phyloP scores from a whole-genome alignment of 495 filamentous ascomycete species.

The Usnea hakonensis region DNA sequence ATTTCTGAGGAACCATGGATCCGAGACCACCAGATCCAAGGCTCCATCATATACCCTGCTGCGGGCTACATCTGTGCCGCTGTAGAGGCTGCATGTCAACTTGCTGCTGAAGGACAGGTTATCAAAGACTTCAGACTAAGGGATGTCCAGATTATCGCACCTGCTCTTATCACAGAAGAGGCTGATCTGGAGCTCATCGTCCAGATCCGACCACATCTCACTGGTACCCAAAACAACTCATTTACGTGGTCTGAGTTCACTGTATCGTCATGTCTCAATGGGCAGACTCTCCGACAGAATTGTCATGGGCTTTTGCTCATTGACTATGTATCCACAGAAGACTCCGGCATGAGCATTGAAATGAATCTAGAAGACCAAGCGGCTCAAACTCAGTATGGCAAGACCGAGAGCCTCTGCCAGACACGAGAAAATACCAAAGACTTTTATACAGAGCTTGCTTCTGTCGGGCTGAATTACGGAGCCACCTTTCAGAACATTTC shows the following conservation, averaged over 20 bases:
- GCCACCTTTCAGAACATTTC: slow-evolving; percentile 31
- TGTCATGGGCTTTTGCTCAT: slow-evolving; percentile 16
- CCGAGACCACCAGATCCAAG: slow-evolving; percentile 29
- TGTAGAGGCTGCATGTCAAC: slow-evolving; percentile 33
- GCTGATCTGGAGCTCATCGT: slow-evolving; percentile 12
- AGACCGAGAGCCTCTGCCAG: slow-evolving; percentile 14
- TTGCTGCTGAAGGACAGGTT: slow-evolving; percentile 9
- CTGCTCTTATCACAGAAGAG: slow-evolving; percentile 20
- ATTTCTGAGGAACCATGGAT: slow-evolving; percentile 33
- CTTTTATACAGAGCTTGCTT: slow-evolving; percentile 10
- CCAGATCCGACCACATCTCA: slow-evolving; percentile 10
- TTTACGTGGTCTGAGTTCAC: slow-evolving; percentile 15
- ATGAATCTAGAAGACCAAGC: slow-evolving; percentile 1
- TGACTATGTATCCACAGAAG: slow-evolving; percentile 6
- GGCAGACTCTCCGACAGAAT: slow-evolving; percentile 12
- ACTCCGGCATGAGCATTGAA: neutral
- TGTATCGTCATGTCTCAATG: slow-evolving; percentile 8
- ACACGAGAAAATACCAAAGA: slow-evolving; percentile 5
- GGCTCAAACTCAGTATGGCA: neutral
- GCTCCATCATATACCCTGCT: slow-evolving; percentile 30
- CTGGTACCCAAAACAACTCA: slow-evolving; percentile 6
- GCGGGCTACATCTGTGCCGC: slow-evolving; percentile 36
- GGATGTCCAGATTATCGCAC: slow-evolving; percentile 25
- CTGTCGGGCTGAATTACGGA: slow-evolving; percentile 21
- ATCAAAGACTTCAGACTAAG: slow-evolving; percentile 26